These are phyloP conservation scores for Cystobasidium ongulense DNA, from an alignment of 768 basidiomycete genomes.

Conservation along the genomic window DNA sequence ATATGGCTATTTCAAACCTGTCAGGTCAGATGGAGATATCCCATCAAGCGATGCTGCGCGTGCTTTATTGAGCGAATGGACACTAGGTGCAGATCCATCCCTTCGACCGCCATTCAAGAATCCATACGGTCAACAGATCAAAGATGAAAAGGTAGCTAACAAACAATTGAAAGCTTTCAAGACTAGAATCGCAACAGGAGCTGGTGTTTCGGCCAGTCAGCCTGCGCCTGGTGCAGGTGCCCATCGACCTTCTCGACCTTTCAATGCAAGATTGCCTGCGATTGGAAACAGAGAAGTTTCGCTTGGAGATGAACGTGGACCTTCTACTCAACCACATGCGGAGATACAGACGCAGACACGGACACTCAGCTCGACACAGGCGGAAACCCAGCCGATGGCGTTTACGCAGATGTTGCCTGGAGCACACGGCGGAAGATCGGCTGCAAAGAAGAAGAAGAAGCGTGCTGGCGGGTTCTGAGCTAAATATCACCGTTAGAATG, in stretches of 20 bases:
- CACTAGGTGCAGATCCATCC: conserved; percentile 15
- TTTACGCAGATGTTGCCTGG: conserved; percentile 37
- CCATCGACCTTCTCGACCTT: neutral
- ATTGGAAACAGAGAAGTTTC: neutral
- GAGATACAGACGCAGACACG: neutral
- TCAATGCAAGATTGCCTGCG: neutral
- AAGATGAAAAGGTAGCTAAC: neutral
- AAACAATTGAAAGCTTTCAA: conserved; percentile 3
- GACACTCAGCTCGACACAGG: neutral
- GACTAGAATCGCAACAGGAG: conserved; percentile 2
- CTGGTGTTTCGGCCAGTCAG: conserved; percentile 9
- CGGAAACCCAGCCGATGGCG: neutral
- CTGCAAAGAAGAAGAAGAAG: conserved; percentile 33
- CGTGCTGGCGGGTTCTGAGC: conserved; percentile 38
- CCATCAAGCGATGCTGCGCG: conserved; percentile 9
- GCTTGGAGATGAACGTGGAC: neutral
- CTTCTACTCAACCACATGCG: neutral
- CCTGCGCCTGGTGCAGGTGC: neutral
- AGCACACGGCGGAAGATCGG: conserved; percentile 33
- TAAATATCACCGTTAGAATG: neutral
- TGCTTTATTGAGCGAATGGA: conserved; percentile 25
- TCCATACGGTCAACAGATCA: neutral
- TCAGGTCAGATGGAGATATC: neutral
- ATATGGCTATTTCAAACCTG: conserved; percentile 11
- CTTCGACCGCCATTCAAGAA: neutral